phyloP scores from a whole-genome alignment of 768 basidiomycete genomes.

The Leccinum longicurvipes region DNA sequence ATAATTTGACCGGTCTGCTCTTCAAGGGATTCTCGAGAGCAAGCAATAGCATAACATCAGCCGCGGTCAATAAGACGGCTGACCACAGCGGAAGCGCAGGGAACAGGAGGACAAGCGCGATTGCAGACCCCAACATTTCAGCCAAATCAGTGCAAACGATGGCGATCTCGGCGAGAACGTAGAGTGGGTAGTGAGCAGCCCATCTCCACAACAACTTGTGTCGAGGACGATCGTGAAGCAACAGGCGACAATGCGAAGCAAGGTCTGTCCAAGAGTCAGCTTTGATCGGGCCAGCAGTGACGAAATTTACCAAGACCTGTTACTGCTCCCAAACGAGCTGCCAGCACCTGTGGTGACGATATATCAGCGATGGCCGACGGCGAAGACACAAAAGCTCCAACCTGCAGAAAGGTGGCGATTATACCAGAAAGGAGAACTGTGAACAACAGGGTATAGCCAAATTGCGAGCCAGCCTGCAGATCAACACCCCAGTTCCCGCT shows the following conservation, averaged over 20 bases:
- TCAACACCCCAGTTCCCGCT: constrained; percentile 92
- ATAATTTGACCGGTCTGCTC: constrained; percentile 61
- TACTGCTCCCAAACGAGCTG: constrained; percentile 77
- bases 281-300: background rate
- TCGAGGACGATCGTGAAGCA: constrained; percentile 62
- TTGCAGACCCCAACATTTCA: constrained; percentile 79
- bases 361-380: background rate
- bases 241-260: constrained; percentile 60
- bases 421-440: constrained; percentile 79
- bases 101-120: constrained; percentile 74
- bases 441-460: constrained; percentile 84
- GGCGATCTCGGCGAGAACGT: constrained; percentile 61
- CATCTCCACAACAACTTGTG: constrained; percentile 56
- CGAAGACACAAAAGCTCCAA: background rate
- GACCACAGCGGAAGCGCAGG: constrained; percentile 67
- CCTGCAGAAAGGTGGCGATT: constrained; percentile 83
- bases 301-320: constrained; percentile 64
- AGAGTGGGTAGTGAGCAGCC: constrained; percentile 63
- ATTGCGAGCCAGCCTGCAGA: constrained; percentile 80
- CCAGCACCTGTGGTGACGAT: constrained; percentile 51
- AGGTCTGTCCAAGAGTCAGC: constrained; percentile 41
- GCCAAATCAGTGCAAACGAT: constrained; percentile 79
- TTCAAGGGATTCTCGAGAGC: constrained; percentile 67
- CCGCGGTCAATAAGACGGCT: constrained; percentile 63
- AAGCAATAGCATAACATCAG: constrained; percentile 69